Evolutionary conservation across 2,329 filamentous ascomycete genomes (phyloP).

Genomic region (Colletotrichum sp.): DNA sequence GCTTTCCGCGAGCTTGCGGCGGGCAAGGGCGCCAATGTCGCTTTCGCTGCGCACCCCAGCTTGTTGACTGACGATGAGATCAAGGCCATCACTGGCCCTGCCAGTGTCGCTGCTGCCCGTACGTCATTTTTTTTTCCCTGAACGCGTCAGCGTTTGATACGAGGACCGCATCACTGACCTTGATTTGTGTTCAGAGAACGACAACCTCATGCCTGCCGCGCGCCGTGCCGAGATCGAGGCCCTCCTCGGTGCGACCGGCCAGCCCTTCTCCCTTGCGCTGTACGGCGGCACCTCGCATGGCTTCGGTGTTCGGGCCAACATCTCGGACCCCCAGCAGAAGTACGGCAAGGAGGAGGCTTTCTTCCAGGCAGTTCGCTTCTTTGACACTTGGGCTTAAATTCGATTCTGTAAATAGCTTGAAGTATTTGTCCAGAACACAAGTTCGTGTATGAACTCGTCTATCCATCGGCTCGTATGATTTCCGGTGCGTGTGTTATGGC

Average conservation of each 20-base stretch:
- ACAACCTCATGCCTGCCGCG: conserved; percentile 61
- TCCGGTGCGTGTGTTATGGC: background rate
- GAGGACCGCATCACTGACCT: background rate
- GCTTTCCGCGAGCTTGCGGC: conserved; percentile 56
- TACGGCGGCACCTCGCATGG: conserved; percentile 75
- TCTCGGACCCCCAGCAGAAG: conserved; percentile 53
- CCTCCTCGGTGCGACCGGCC: conserved; percentile 56
- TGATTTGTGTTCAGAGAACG: conserved; percentile 49
- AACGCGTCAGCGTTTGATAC: background rate
- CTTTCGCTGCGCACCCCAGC: conserved; percentile 69
- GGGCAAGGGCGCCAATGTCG: conserved; percentile 60
- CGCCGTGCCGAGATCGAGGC: conserved; percentile 62
- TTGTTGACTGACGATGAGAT: conserved; percentile 66
- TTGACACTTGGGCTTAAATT: conserved; percentile 55
- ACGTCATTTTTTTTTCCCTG: conserved; percentile 10
- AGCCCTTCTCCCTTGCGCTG: conserved; percentile 72
- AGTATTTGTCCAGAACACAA: background rate
- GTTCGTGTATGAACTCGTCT: background rate
- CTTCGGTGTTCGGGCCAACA: conserved; percentile 73
- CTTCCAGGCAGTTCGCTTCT: conserved; percentile 77
- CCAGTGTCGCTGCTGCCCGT: conserved; percentile 68
- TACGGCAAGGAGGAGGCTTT: conserved; percentile 84
- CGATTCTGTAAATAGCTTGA: background rate
- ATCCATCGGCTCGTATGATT: background rate
- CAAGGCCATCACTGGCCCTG: conserved; percentile 57